These are phyloP conservation scores for Pythium diclinum DNA, from an alignment of 352 stramenopile genomes.

Conservation along the genomic window DNA sequence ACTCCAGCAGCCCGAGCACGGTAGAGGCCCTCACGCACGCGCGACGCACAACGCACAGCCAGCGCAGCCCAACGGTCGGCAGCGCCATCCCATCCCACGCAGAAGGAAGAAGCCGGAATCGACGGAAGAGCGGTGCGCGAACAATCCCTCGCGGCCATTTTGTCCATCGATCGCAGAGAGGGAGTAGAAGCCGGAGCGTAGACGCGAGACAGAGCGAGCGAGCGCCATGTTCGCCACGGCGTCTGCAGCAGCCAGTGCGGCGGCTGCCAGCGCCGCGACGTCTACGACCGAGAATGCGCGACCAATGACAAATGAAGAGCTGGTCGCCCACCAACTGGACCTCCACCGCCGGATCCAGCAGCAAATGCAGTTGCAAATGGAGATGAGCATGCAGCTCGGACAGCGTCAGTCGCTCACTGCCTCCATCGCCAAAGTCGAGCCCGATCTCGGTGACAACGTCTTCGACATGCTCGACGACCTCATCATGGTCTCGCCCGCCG, in stretches of 20 bases:
- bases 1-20: neutral
- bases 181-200: slow-evolving; percentile 18
- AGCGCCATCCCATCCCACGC: neutral
- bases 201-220: slow-evolving; percentile 3
- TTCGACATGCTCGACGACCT: slow-evolving; percentile 88
- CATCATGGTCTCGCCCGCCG: slow-evolving; percentile 68
- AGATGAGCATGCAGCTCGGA: slow-evolving; percentile 77
- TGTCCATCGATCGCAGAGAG: slow-evolving; percentile 16
- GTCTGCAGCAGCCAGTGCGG: slow-evolving; percentile 27
- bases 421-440: slow-evolving; percentile 67
- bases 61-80: slow-evolving; percentile 1
- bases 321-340: slow-evolving; percentile 76
- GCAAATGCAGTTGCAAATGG: slow-evolving; percentile 85
- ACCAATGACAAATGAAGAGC: slow-evolving; percentile 73
- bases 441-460: slow-evolving; percentile 78
- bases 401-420: slow-evolving; percentile 54
- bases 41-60: neutral
- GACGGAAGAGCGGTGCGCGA: slow-evolving; percentile 9
- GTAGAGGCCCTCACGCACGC: neutral
- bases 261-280: slow-evolving; percentile 9
- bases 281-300: slow-evolving; percentile 25
- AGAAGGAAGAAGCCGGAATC: neutral
- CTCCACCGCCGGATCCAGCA: slow-evolving; percentile 85
- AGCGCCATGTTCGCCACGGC: slow-evolving; percentile 25
- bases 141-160: slow-evolving; percentile 15